A percentile compares a stretch with the other conserved stretches of the same genome.
These are phyloP conservation scores for Leccinum disarticulatum DNA, from an alignment of 768 basidiomycete species.

Conservation along the genomic window DNA sequence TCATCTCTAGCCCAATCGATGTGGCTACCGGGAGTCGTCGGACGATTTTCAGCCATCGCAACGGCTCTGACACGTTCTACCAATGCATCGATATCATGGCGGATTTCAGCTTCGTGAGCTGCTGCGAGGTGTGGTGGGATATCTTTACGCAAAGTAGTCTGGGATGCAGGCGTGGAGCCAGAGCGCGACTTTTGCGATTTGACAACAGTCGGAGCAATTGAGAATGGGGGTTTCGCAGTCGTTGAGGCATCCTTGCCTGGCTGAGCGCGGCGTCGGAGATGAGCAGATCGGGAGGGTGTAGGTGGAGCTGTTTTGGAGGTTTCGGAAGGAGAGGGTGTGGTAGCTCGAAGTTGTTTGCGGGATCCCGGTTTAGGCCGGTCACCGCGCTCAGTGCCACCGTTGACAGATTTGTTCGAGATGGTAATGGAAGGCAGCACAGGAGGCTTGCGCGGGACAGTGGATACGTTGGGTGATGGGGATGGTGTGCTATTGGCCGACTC, in stretches of 20 bases:
- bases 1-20: slow-evolving; percentile 92
- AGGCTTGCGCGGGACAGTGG: slow-evolving; percentile 18
- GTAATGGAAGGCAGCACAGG: slow-evolving; percentile 12
- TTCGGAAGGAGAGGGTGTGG: slow-evolving; percentile 25
- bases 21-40: slow-evolving; percentile 72
- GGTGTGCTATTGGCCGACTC: slow-evolving; percentile 21
- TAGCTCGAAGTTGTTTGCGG: slow-evolving; percentile 21
- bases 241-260: slow-evolving; percentile 32
- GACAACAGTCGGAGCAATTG: slow-evolving; percentile 25
- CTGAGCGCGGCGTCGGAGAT: slow-evolving; percentile 50
- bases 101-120: slow-evolving; percentile 45
- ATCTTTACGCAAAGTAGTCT: slow-evolving; percentile 47
- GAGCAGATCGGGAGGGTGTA: slow-evolving; percentile 42
- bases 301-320: slow-evolving; percentile 25
- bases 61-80: slow-evolving; percentile 75
- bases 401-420: slow-evolving; percentile 23
- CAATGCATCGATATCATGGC: slow-evolving; percentile 68
- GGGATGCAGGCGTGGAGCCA: slow-evolving; percentile 21
- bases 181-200: slow-evolving; percentile 37
- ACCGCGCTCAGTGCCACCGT: slow-evolving; percentile 22
- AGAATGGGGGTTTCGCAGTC: slow-evolving; percentile 15
- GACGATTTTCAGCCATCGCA: slow-evolving; percentile 67
- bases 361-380: slow-evolving; percentile 23
- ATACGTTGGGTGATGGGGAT: slow-evolving; percentile 19
- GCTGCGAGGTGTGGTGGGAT: slow-evolving; percentile 55